Conservation (phyloP, 2,329 filamentous ascomycete genomes). For the Xylariomycetidae sp. region DNA sequence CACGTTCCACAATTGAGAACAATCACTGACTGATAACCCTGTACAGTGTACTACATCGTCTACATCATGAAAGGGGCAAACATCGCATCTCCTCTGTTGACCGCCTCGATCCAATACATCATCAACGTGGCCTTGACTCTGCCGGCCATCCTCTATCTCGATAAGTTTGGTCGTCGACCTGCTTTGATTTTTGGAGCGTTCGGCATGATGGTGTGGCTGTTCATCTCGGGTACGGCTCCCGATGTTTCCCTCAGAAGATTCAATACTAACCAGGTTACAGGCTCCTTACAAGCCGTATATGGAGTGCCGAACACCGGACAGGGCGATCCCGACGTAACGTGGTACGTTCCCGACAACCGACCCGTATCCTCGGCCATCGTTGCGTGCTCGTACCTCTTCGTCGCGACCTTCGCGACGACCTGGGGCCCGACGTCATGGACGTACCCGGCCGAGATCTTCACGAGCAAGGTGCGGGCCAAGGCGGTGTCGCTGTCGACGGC, state of each 20-base stretch:
- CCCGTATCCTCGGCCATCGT: conserved; percentile 59
- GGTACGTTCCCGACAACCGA: conserved; percentile 48
- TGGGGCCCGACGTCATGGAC: conserved; percentile 38
- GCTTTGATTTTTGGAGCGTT: conserved; percentile 52
- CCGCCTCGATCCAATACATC: conserved; percentile 58
- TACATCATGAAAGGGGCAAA: conserved; percentile 57
- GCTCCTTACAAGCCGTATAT: conserved; percentile 55
- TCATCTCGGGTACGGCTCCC: conserved; percentile 46
- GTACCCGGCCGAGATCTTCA: conserved; percentile 60
- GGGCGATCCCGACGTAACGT: conserved; percentile 45
- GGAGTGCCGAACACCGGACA: conserved; percentile 43
- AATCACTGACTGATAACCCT: too few species aligned
- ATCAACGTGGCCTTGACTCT: conserved; percentile 59
- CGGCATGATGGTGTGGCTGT: conserved; percentile 57
- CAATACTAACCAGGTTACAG: conserved; percentile 16
- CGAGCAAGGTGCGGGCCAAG: conserved; percentile 58
- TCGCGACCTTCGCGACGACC: conserved; percentile 57
- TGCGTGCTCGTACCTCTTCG: conserved; percentile 68
- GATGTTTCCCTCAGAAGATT: not conserved
- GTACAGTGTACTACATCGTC: conserved; percentile 56
- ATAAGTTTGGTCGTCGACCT: conserved; percentile 53
- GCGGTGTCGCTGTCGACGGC: conserved; percentile 57
- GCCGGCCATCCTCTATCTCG: conserved; percentile 56
- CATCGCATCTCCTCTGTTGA: conserved; percentile 52
- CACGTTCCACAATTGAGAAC: too few species aligned